Percentiles rank a stretch among this genome's conserved stretches.
Evolutionary conservation across 768 basidiomycete genomes (phyloP).

Genomic region (Tremella yokohamensis): DNA sequence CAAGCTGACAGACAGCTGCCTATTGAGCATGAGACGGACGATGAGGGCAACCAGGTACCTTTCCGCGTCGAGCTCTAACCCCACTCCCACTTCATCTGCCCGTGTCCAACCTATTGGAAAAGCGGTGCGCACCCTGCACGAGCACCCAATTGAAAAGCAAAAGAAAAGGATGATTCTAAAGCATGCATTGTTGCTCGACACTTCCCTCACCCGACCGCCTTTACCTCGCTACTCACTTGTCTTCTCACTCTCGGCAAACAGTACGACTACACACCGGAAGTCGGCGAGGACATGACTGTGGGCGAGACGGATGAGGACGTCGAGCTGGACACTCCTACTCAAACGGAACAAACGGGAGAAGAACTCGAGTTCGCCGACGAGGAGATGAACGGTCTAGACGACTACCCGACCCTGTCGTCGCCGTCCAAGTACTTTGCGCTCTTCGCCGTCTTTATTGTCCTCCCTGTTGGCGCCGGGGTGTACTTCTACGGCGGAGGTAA

Average conservation of each 20-base stretch:
- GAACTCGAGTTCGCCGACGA: slow-evolving; percentile 49
- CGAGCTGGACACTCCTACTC: not conserved
- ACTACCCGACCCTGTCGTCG: slow-evolving; percentile 29
- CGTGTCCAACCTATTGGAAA: not conserved
- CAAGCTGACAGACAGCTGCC: slow-evolving; percentile 23
- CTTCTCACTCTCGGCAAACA: too few species aligned
- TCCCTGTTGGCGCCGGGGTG: slow-evolving; percentile 48
- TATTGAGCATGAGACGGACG: slow-evolving; percentile 56
- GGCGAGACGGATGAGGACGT: slow-evolving; percentile 13
- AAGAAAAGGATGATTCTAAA: slow-evolving; percentile 18
- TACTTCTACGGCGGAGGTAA: slow-evolving; percentile 42
- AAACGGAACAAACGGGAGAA: slow-evolving; percentile 10
- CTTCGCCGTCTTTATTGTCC: slow-evolving; percentile 54
- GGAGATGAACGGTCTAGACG: slow-evolving; percentile 8
- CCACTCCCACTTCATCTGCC: slow-evolving; percentile 1
- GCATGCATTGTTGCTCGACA: slow-evolving; percentile 19
- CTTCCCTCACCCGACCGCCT: slow-evolving; percentile 7
- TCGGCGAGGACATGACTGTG: not conserved
- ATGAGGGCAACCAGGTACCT: slow-evolving; percentile 82
- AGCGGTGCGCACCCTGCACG: slow-evolving; percentile 2
- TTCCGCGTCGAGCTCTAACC: slow-evolving; percentile 85
- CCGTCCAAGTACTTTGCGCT: slow-evolving; percentile 40
- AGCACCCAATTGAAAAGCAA: not conserved
- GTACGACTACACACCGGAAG: not conserved
- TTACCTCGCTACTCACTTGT: too few species aligned